phyloP scores from a whole-genome alignment of 345 rosid genomes.

The Linum trigynum region DNA sequence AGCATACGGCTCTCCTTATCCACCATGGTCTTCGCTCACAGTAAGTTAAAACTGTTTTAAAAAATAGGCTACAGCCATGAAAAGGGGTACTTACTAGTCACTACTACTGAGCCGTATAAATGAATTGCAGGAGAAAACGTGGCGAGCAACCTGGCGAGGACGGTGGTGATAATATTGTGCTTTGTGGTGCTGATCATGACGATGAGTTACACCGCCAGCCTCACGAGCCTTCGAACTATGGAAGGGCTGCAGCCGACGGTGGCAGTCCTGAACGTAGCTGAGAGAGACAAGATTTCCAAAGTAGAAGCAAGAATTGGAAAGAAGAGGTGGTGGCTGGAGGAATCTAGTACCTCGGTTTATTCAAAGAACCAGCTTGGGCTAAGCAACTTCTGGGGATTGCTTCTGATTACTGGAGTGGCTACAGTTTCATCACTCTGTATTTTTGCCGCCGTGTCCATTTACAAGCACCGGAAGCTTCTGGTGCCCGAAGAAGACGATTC shows the following conservation, averaged over 20 bases:
- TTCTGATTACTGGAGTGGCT: neutral
- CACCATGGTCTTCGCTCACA: constrained; percentile 18
- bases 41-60: neutral
- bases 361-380: neutral
- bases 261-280: neutral
- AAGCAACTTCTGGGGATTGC: neutral
- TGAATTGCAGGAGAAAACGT: constrained; percentile 19
- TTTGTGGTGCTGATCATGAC: constrained; percentile 16
- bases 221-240: constrained; percentile 16
- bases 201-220: constrained; percentile 22
- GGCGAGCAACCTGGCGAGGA: constrained; percentile 13
- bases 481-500: neutral
- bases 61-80: neutral
- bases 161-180: constrained; percentile 20
- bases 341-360: neutral
- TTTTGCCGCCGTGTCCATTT: neutral
- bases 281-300: neutral
- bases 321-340: neutral
- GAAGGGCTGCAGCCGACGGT: constrained; percentile 18
- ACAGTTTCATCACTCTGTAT: neutral
- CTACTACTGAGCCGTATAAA: too few species aligned
- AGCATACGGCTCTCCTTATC: constrained; percentile 58
- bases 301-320: neutral
- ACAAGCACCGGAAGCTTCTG: neutral
- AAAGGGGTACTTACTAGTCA: neutral